Evolutionary conservation across 495 filamentous ascomycete genomes (phyloP).

Genomic region (Lasiosphaeria miniovina): DNA sequence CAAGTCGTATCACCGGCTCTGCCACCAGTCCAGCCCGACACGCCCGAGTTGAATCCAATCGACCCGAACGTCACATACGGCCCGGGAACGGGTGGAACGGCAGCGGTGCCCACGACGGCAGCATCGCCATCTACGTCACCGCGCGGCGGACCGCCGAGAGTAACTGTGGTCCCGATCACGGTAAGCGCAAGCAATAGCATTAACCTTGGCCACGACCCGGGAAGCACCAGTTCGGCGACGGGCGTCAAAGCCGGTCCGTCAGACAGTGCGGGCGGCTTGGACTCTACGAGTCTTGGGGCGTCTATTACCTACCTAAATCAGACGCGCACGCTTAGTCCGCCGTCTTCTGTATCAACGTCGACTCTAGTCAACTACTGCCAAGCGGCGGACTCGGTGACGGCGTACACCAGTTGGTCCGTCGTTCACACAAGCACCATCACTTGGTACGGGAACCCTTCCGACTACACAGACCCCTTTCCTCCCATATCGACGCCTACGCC

Average conservation of each 20-base stretch:
- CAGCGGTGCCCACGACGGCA: not conserved
- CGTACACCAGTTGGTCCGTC: conserved; percentile 34
- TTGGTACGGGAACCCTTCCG: conserved; percentile 39
- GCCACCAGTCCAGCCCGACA: not conserved
- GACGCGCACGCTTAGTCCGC: conserved; percentile 8
- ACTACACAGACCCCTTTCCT: conserved; percentile 44
- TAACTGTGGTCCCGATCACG: not conserved
- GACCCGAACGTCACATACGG: not conserved
- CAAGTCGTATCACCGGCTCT: not conserved
- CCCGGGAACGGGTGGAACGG: not conserved
- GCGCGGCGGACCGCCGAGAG: conserved; percentile 1
- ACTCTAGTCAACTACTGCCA: conserved; percentile 18
- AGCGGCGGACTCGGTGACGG: conserved; percentile 5
- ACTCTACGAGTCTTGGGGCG: conserved; percentile 6
- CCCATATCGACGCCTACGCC: conserved; percentile 33
- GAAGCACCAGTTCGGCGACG: not conserved
- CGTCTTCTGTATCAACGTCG: not conserved
- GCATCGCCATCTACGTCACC: conserved; percentile 3
- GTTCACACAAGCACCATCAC: conserved; percentile 45
- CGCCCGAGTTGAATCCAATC: not conserved
- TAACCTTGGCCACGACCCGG: not conserved
- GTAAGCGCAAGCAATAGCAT: not conserved
- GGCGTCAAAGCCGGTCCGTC: not conserved
- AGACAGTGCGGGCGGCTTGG: not conserved
- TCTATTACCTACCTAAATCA: conserved; percentile 12